These are phyloP conservation scores for Tylopilus vinaceipallidus DNA, from an alignment of 768 basidiomycete species.

Conservation along the genomic window DNA sequence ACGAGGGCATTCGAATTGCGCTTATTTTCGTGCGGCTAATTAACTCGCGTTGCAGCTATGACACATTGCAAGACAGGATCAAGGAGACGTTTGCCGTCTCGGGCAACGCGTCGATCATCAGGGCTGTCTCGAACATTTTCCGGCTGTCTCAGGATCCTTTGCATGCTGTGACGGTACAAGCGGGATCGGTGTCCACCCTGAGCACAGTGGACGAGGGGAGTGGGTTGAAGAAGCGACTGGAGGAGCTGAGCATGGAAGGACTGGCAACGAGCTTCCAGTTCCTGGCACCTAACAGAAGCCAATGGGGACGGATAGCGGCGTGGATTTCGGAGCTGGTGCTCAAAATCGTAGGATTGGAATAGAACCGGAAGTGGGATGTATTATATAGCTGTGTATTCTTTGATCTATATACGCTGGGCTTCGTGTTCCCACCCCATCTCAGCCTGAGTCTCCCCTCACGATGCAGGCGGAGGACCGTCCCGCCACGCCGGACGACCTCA, in stretches of 20 bases:
- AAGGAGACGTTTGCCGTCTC: conserved; percentile 69
- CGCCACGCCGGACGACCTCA: conserved; percentile 61
- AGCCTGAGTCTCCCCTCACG: too few species aligned
- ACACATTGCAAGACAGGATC: conserved; percentile 71
- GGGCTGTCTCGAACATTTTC: conserved; percentile 73
- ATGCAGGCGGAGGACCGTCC: conserved; percentile 38
- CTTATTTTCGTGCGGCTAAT: conserved; percentile 4
- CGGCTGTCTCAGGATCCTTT: conserved; percentile 59
- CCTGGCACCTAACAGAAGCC: conserved; percentile 51
- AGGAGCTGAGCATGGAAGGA: conserved; percentile 72
- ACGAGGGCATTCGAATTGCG: conserved; percentile 34
- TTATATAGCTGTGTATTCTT: conserved; percentile 7
- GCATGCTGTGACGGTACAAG: conserved; percentile 38
- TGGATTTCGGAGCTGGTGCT: conserved; percentile 69
- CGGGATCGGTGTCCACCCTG: conserved; percentile 62
- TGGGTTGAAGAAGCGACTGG: conserved; percentile 51
- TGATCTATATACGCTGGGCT: too few species aligned
- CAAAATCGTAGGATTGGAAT: conserved; percentile 45
- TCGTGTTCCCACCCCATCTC: too few species aligned
- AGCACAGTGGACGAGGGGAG: conserved; percentile 57
- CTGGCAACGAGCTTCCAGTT: conserved; percentile 73
- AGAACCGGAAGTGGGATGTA: conserved; percentile 15
- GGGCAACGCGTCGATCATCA: conserved; percentile 68
- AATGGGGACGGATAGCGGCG: conserved; percentile 63
- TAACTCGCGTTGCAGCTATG: conserved; percentile 50